A percentile compares a stretch with the other conserved stretches of the same genome.
phyloP scores from a whole-genome alignment of 129 eudicot genomes.

The Escallonia herrerae region DNA sequence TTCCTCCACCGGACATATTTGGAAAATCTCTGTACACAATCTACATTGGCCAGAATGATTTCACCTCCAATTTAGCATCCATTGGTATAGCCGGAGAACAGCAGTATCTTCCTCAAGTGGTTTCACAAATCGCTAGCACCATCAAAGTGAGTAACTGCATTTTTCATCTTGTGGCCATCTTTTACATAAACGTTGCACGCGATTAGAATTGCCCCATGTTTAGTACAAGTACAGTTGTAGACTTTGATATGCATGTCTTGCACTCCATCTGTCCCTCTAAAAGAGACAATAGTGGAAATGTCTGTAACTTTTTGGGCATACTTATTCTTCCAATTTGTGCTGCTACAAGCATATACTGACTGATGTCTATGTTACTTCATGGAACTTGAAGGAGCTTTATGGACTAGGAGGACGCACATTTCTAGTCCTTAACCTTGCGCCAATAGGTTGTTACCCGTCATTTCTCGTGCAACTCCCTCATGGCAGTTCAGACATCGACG shows the following conservation, averaged over 20 bases:
- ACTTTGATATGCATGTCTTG: too few relatives aligned
- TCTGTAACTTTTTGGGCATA: too few relatives aligned
- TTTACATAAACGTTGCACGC: too few relatives aligned
- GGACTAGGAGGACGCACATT: constrained; percentile 76
- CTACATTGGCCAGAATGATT: constrained; percentile 88
- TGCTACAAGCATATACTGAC: too few relatives aligned
- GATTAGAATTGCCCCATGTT: too few relatives aligned
- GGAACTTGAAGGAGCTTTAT: constrained; percentile 47
- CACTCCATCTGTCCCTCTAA: too few relatives aligned
- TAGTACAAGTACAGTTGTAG: too few relatives aligned
- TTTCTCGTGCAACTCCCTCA: constrained; percentile 82
- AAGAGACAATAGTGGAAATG: too few relatives aligned
- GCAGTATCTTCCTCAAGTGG: constrained; percentile 53
- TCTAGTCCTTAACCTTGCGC: constrained; percentile 78
- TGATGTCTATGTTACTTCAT: not conserved
- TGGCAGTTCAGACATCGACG: constrained; percentile 46
- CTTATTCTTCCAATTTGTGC: too few relatives aligned
- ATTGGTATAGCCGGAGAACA: constrained; percentile 50
- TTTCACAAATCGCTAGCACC: constrained; percentile 53
- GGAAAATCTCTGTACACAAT: constrained; percentile 82
- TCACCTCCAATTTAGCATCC: constrained; percentile 63
- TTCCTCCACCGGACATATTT: constrained; percentile 54
- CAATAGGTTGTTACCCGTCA: constrained; percentile 89
- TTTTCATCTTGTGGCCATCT: too few relatives aligned
- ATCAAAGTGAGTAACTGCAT: constrained; percentile 44